Evolutionary conservation across 805 yeast species (phyloP), one percentile per base, ranked within the genome.

Genomic region (Debaryomyces prosopidis): DNA sequence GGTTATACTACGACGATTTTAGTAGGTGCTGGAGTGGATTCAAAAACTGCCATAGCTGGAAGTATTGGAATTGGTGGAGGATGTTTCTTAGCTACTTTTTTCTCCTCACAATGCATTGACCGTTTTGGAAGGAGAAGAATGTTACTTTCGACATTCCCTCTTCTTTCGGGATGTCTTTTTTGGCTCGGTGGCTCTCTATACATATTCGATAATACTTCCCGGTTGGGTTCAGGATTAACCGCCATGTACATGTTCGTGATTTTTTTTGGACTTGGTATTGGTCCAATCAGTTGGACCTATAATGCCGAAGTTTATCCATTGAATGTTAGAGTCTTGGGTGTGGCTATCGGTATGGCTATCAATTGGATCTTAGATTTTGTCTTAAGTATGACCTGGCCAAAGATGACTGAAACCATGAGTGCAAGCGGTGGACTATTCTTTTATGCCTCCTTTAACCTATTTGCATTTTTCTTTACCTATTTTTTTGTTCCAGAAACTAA

Each of bases 401-500:
- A 32, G 5, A 40, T 40, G 43, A 28, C 30, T 12, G 26, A 16
- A 9, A 30, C 43, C 30, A 31, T 30, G 43, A 40, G 40, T 23
- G 33, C 32, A 7, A 14, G 33, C 12, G 45, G 45, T 4, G 45
- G 45, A 11, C 15, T 42, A 7, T 42, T 18, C 15, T 42, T 42
- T 11, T 42, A 42, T 16, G 45, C 30, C 1, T 17, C 35, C 6
- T 42, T 26, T 26, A 42, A 42, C 36, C 11, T 36, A 14, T 11
- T 42, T 9, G 15, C 31, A 9, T 40, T 20, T n/a, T 20, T 40
- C 17, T 40, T 40, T 34, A 32, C 39, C 12, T 40, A 31, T 34
- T 40, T 40, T 23, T 37, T 37, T 2, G 27, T 45, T 5, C 49
- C 49, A 18, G 49, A 84, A 57, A 84, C 89, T 3, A 81, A 81